A percentile compares a stretch with the other conserved stretches of the same genome.
These are phyloP conservation scores for Sporisorium graminicola DNA, from an alignment of 1,284 basidiomycete genomes.

Conservation along the genomic window DNA sequence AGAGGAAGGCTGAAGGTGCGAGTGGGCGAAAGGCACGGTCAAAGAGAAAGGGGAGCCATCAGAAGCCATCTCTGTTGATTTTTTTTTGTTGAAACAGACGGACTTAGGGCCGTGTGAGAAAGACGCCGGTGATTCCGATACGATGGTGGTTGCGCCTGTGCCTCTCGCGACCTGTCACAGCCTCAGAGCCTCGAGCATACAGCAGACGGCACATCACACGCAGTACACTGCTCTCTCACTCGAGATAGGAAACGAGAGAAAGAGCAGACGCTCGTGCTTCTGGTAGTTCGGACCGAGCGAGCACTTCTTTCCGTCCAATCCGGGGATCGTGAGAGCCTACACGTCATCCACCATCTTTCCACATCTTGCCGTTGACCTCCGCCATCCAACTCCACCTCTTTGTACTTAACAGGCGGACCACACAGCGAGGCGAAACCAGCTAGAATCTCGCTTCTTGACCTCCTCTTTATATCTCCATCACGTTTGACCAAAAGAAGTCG, in stretches of 20 bases:
- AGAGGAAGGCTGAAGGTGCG: background rate
- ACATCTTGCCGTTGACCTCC: background rate
- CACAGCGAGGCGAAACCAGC: background rate
- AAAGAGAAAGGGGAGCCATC: background rate
- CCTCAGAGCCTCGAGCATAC: too few species aligned
- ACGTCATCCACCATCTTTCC: slow-evolving; percentile 9
- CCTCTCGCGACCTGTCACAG: background rate
- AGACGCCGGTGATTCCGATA: slow-evolving; percentile 7
- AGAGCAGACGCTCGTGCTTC: background rate
- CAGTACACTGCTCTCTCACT: background rate
- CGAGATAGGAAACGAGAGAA: background rate
- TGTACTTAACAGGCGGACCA: background rate
- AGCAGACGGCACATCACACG: background rate
- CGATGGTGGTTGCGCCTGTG: background rate
- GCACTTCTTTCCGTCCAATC: slow-evolving; percentile 1
- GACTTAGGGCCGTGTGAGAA: slow-evolving; percentile 2
- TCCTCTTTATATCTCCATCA: background rate
- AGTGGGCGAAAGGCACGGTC: background rate
- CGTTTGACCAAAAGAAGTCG: background rate
- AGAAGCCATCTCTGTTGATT: too few species aligned
- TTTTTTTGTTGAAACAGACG: background rate
- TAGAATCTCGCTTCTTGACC: too few species aligned
- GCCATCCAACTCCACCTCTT: background rate
- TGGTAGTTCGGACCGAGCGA: slow-evolving; percentile 1
- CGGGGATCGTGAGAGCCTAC: slow-evolving; percentile 3